These are phyloP conservation scores for Rutidosis leptorrhynchoides DNA, from an alignment of 129 eudicot genomes.

Conservation along the genomic window DNA sequence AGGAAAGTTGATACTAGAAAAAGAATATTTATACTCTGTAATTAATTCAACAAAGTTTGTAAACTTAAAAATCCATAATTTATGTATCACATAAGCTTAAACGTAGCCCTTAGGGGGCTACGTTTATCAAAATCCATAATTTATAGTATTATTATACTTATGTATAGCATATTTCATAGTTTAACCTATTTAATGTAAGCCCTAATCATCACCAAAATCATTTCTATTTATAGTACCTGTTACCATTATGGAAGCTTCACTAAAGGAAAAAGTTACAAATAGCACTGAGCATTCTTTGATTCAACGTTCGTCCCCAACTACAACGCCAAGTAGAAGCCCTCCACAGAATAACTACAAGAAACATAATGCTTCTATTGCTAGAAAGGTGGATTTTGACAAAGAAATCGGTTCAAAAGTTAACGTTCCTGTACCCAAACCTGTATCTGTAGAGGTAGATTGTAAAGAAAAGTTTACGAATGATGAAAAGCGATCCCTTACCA, in stretches of 20 bases:
- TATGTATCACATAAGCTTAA: no score
- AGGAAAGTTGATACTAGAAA: no score
- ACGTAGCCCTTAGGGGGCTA: no score
- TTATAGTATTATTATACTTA: neutral
- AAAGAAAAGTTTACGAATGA: constrained; percentile 18
- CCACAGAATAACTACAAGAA: constrained; percentile 37
- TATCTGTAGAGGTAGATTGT: constrained; percentile 24
- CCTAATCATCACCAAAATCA: constrained; percentile 8
- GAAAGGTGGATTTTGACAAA: constrained; percentile 43
- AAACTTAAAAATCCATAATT: no score
- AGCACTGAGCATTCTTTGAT: constrained; percentile 46
- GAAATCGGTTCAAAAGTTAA: constrained; percentile 31
- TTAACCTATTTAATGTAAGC: neutral
- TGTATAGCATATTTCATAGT: neutral
- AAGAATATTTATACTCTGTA: no score
- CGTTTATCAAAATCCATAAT: no score
- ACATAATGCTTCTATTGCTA: constrained; percentile 30
- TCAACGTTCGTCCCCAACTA: constrained; percentile 35
- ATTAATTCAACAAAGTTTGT: no score
- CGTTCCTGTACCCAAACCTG: constrained; percentile 26
- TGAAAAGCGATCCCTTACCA: constrained; percentile 7
- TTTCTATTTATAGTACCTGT: constrained; percentile 13
- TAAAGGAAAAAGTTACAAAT: constrained; percentile 42
- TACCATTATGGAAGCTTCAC: constrained; percentile 38
- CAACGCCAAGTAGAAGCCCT: constrained; percentile 42